A percentile compares a stretch with the other conserved stretches of the same genome.
Evolutionary conservation across 306 rosid genomes (phyloP).

Genomic region (Medicago truncatula): MtrunA17r5.0-ANR NC_053046.1:39106501-39107000

Average conservation of each 20-base stretch:
- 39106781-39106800: slow-evolving; percentile 23
- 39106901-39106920: neutral
- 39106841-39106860: neutral
- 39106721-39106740: slow-evolving; percentile 24
- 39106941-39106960: neutral
- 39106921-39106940: slow-evolving; percentile 10
- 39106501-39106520: slow-evolving; percentile 56
- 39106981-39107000: slow-evolving; percentile 15
- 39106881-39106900: no score
- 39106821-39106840: slow-evolving; percentile 28
- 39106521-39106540: slow-evolving; percentile 56
- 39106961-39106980: slow-evolving; percentile 11
- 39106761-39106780: slow-evolving; percentile 32
- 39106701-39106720: slow-evolving; percentile 37
- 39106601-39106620: slow-evolving; percentile 81
- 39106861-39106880: slow-evolving; percentile 19
- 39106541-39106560: slow-evolving; percentile 65
- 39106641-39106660: slow-evolving; percentile 15
- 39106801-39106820: slow-evolving; percentile 43
- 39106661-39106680: slow-evolving; percentile 21
- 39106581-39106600: slow-evolving; percentile 78
- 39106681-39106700: slow-evolving; percentile 29
- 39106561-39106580: slow-evolving; percentile 81
- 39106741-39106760: slow-evolving; percentile 16
- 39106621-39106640: slow-evolving; percentile 30